Evolutionary conservation across 2,329 filamentous ascomycete genomes (phyloP), one percentile per base, ranked within the genome.

Genomic region (Colletotrichum neosansevieriae): DNA sequence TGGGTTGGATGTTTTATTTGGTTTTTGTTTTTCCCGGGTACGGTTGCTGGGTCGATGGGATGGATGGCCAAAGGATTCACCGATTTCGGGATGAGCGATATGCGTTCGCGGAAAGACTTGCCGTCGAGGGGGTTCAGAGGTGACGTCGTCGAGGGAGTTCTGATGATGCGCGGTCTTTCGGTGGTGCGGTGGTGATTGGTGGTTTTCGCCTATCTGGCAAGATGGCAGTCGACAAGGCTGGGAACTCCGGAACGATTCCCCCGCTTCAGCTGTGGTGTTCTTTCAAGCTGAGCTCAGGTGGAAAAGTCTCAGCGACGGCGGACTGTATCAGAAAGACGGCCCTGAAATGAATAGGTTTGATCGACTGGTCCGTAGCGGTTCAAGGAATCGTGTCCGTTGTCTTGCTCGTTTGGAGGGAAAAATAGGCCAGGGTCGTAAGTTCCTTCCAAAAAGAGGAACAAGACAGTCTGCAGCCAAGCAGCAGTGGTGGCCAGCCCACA

Each of bases 201-300:
- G 61, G 54, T 29, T 61, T 54, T 56, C 47, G 66, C 49, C 66
- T 54, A 69, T 60, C 66, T 69, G 66, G 49, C 66, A 65, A 69
- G 66, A 69, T 60, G 45, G 66, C 24, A 24, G 61, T n/a, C 36
- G 29, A 49, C 61, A 60, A 69, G 66, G 66, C 66, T 60, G 61
- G 65, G 54, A 24, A 40, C 21, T 42, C 32, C 53, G 53, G 65
- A 56, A 54, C 21, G 38, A 45, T 45, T 47, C 60, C 36, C 65
- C 65, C 65, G 65, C 65, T 65, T 53, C 47, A 53, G 36, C 36
- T 49, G 32, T 34, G 32, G 12, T 12, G n/a, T 17, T 6, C 13
- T 40, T 15, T 17, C 42, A 24, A 51, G 36, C 32, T 63, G 40
- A 44, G 17, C 21, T 40, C 36, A 13, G 36, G 9, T 38, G 15